phyloP scores from a whole-genome alignment of 352 stramenopile species.

The Phytophthora pluvialis region DNA sequence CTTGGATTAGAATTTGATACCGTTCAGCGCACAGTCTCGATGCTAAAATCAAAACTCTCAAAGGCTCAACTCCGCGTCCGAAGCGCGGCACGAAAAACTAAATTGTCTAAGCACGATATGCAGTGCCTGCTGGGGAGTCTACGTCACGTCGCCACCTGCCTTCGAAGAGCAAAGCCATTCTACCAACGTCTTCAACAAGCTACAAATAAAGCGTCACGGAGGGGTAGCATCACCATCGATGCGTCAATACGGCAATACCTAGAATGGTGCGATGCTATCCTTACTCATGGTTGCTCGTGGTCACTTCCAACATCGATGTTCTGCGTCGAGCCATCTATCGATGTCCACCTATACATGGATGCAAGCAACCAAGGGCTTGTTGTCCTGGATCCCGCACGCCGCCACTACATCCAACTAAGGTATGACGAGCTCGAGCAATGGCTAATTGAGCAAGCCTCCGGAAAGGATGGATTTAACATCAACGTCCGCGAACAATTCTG shows the following conservation, averaged over 20 bases:
- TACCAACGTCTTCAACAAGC: not conserved
- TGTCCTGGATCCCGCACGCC: conserved; percentile 1
- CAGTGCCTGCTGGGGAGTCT: conserved; percentile 4
- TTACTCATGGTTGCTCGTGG: too few relatives aligned
- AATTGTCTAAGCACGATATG: too few relatives aligned
- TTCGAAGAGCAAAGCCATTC: not conserved
- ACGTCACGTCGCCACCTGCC: not conserved
- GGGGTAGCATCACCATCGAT: too few relatives aligned
- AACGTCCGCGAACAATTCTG: conserved; percentile 11
- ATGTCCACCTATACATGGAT: conserved; percentile 18
- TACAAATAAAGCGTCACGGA: too few relatives aligned
- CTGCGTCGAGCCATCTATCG: not conserved
- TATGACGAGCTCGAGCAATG: conserved; percentile 1
- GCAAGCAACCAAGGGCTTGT: conserved; percentile 1
- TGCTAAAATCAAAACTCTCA: too few relatives aligned
- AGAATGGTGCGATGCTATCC: too few relatives aligned
- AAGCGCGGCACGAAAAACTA: not conserved
- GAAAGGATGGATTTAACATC: not conserved
- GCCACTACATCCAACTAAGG: conserved; percentile 3
- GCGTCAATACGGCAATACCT: too few relatives aligned
- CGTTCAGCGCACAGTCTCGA: too few relatives aligned
- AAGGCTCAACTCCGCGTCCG: too few relatives aligned
- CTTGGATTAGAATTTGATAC: too few relatives aligned
- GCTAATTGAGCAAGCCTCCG: not conserved
- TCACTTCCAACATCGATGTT: not conserved